phyloP scores from a whole-genome alignment of 805 yeast species.

The Metschnikowia reukaufii region DNA sequence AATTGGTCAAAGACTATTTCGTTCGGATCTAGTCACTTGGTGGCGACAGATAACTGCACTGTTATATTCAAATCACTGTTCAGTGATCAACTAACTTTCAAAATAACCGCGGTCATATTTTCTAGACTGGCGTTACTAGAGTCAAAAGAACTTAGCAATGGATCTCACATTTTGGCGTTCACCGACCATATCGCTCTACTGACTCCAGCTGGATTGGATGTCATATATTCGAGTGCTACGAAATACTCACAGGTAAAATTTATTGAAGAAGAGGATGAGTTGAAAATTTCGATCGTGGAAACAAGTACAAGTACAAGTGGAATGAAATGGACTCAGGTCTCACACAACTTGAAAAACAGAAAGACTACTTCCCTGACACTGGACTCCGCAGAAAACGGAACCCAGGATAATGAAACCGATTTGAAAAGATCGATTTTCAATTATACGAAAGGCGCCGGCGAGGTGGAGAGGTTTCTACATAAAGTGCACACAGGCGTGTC shows the following conservation, averaged over 20 bases:
- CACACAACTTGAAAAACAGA: background rate
- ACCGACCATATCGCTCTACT: slow-evolving; percentile 16
- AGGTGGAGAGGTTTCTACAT: background rate
- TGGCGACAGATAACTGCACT: slow-evolving; percentile 12
- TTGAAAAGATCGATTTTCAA: background rate
- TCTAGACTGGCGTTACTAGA: slow-evolving; percentile 10
- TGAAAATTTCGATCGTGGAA: slow-evolving; percentile 13
- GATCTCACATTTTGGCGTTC: slow-evolving; percentile 9
- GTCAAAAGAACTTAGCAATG: slow-evolving; percentile 8
- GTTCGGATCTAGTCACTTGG: slow-evolving; percentile 10
- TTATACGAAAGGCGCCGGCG: background rate
- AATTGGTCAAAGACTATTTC: slow-evolving; percentile 9
- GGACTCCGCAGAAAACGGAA: background rate
- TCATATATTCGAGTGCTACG: slow-evolving; percentile 12
- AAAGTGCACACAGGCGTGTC: background rate
- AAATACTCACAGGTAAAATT: slow-evolving; percentile 1
- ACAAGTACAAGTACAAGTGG: slow-evolving; percentile 12
- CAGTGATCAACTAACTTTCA: background rate
- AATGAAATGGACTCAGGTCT: slow-evolving; percentile 10
- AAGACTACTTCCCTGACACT: background rate
- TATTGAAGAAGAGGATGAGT: background rate
- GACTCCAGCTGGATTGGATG: slow-evolving; percentile 7
- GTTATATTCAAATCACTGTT: slow-evolving; percentile 6
- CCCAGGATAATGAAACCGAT: background rate
- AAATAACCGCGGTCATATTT: slow-evolving; percentile 4